A percentile compares a stretch with the other conserved stretches of the same genome.
Evolutionary conservation across 2,329 filamentous ascomycete genomes (phyloP).

Genomic region (Ophiostoma sp.): DNA sequence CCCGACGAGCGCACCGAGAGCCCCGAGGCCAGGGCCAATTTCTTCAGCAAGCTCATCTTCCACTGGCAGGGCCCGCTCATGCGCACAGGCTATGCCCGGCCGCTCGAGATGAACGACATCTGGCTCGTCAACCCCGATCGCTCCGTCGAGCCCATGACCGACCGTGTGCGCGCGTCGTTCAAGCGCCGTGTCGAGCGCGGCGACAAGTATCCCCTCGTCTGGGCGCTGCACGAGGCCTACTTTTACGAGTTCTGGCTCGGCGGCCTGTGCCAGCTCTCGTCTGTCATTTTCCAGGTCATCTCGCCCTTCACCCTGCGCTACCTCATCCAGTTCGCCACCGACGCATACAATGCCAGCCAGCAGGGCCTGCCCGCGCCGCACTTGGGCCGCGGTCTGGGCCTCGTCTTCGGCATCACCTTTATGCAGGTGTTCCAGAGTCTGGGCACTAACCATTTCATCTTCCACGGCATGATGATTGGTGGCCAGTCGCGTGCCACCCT

Average conservation of each 20-base stretch:
- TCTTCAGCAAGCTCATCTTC: constrained; percentile 73
- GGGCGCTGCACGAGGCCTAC: constrained; percentile 82
- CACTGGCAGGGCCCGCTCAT: constrained; percentile 89
- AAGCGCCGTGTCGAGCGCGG: constrained; percentile 61
- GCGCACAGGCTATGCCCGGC: constrained; percentile 76
- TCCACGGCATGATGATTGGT: constrained; percentile 84
- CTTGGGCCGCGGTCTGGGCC: constrained; percentile 70
- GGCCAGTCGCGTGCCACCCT: constrained; percentile 76
- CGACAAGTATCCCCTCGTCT: constrained; percentile 67
- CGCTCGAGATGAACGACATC: constrained; percentile 77
- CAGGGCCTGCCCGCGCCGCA: constrained; percentile 52
- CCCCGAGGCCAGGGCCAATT: constrained; percentile 65
- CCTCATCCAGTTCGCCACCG: constrained; percentile 76
- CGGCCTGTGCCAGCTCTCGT: constrained; percentile 67
- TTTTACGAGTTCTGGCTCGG: constrained; percentile 79
- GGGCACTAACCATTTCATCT: constrained; percentile 85
- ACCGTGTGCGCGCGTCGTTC: constrained; percentile 63
- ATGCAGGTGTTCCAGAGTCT: constrained; percentile 84
- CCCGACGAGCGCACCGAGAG: constrained; percentile 52
- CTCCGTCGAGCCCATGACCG: constrained; percentile 63
- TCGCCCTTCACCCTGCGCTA: constrained; percentile 81
- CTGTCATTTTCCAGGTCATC: constrained; percentile 72
- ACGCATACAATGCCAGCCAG: constrained; percentile 65
- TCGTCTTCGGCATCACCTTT: constrained; percentile 74
- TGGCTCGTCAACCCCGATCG: constrained; percentile 83